A percentile compares a stretch with the other conserved stretches of the same genome.
Evolutionary conservation across 2,329 filamentous ascomycete species (phyloP).

Genomic region (Phaeophleospora eucalypticola): DNA sequence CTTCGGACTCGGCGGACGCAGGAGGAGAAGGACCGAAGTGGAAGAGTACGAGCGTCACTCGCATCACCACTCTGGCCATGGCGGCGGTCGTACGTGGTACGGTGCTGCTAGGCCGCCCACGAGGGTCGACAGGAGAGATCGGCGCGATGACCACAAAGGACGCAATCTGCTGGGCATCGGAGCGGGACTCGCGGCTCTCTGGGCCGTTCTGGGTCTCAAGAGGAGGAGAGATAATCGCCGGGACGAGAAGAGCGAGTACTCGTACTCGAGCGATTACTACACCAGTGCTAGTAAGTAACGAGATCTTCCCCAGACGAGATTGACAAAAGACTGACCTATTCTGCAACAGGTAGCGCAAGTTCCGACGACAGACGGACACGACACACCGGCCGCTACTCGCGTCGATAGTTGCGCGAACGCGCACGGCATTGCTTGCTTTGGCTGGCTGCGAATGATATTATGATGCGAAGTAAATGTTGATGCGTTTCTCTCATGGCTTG

Average conservation of each 20-base stretch:
- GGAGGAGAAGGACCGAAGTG: conserved; percentile 53
- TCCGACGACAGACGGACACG: conserved; percentile 22
- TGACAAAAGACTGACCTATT: conserved; percentile 13
- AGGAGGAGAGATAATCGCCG: conserved; percentile 35
- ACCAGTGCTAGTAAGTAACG: conserved; percentile 45
- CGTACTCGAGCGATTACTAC: conserved; percentile 44
- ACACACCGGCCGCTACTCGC: conserved; percentile 15
- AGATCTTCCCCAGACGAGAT: neutral
- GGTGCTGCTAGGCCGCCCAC: conserved; percentile 34
- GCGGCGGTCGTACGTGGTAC: conserved; percentile 42
- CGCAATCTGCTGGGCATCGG: conserved; percentile 36
- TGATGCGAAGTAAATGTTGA: too few relatives aligned
- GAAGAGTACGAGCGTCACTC: conserved; percentile 60
- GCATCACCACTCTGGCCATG: conserved; percentile 50
- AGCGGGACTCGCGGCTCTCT: conserved; percentile 42
- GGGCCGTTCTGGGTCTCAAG: conserved; percentile 45
- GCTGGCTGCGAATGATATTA: conserved; percentile 1
- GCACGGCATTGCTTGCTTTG: conserved; percentile 5
- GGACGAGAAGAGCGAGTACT: conserved; percentile 39
- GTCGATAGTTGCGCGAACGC: conserved; percentile 19
- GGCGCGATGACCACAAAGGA: conserved; percentile 32
- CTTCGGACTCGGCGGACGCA: conserved; percentile 54
- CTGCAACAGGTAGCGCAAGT: conserved; percentile 21
- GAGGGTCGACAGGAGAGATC: conserved; percentile 35
- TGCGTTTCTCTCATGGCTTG: neutral